phyloP scores from a whole-genome alignment of 2,329 filamentous ascomycete genomes.

The Mariannaea sp. region DNA sequence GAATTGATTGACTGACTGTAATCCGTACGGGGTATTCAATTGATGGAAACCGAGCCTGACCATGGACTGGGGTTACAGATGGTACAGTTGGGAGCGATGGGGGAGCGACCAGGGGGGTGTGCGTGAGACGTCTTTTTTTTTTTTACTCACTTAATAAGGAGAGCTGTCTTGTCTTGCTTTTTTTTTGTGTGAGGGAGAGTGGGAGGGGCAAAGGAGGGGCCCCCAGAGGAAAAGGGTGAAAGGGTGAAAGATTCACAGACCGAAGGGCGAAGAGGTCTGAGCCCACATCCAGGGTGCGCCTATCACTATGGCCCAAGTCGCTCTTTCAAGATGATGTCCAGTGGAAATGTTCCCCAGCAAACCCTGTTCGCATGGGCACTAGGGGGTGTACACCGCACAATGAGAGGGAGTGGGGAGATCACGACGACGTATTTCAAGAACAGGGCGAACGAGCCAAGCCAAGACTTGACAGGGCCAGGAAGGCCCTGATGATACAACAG shows the following conservation, averaged over 20 bases:
- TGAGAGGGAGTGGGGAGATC: conserved; percentile 8
- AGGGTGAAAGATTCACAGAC: conserved; percentile 24
- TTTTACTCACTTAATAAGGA: conserved; percentile 15
- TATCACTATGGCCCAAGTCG: conserved; percentile 14
- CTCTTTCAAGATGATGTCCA: conserved; percentile 10
- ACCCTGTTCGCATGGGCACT: conserved; percentile 29
- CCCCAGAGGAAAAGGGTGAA: conserved; percentile 20
- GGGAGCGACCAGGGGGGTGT: conserved; percentile 30
- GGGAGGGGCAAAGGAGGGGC: conserved; percentile 17
- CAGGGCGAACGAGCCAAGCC: conserved; percentile 31
- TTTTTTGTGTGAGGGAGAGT: conserved; percentile 14
- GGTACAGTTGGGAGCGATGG: conserved; percentile 26
- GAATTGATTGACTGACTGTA: conserved; percentile 19
- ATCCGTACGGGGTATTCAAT: too few species aligned
- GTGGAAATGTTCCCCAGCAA: conserved; percentile 31
- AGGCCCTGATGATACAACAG: conserved; percentile 24
- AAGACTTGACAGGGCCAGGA: conserved; percentile 30
- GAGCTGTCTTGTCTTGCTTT: conserved; percentile 5
- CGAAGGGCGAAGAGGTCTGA: conserved; percentile 6
- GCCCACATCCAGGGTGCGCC: conserved; percentile 8
- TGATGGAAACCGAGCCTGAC: conserved; percentile 29
- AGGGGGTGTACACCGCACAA: conserved; percentile 10
- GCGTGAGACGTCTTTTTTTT: conserved; percentile 10
- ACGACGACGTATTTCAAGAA: conserved; percentile 18
- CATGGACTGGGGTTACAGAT: conserved; percentile 31